Evolutionary conservation across 345 rosid genomes (phyloP), one percentile per base, ranked within the genome.

Genomic region (Durio zibethinus): DNA sequence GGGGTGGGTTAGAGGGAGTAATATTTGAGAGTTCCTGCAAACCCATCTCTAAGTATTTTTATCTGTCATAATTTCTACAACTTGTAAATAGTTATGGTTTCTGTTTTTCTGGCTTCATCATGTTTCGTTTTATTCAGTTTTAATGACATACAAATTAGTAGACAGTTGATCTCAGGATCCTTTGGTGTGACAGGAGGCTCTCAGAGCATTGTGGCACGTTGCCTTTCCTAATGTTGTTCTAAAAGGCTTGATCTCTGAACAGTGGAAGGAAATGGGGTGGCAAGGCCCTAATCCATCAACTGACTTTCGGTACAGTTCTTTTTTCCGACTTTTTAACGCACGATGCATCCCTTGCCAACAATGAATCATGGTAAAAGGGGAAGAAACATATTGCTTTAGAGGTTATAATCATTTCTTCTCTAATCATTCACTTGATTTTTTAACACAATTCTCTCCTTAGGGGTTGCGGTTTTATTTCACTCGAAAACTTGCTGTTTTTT

Each of bases 241-340:
- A 72, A 85, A 75, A 47, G 93, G 97, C 78, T 72, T 93, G 84
- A 88, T 96, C 65, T 88, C 98, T 31, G 95, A 92, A 82, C 99
- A 96, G 73, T 96, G 99, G 99, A 96, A 96, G 87, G 97, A 93
- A 10, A 96, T 96, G 99, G 99, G 99, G 62, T 96, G 99, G 99
- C 99, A 96, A 86, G 99, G 99, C 81, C 87, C 88, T 73, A 96
- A 93, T 87, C 99, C 99, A 54, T 90, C 99, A 23, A 96, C 99
- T 21, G 99, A 96, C 87, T 96, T 96, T 72, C 90, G 99, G 99
- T 95, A 79, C 64, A 67, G 6, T 66, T 76, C 76, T 33, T 65
- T 62, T 62, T 31, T 33, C 25, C 10, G 57, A 66, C 61, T 12
- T 38, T 12, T 72, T 20, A 52, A 33, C 43, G 1, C 10, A 53